A percentile compares a stretch with the other conserved stretches of the same genome.
These are phyloP conservation scores for Globisporangium cederbergense DNA, from an alignment of 352 stramenopile genomes.

Conservation along the genomic window DNA sequence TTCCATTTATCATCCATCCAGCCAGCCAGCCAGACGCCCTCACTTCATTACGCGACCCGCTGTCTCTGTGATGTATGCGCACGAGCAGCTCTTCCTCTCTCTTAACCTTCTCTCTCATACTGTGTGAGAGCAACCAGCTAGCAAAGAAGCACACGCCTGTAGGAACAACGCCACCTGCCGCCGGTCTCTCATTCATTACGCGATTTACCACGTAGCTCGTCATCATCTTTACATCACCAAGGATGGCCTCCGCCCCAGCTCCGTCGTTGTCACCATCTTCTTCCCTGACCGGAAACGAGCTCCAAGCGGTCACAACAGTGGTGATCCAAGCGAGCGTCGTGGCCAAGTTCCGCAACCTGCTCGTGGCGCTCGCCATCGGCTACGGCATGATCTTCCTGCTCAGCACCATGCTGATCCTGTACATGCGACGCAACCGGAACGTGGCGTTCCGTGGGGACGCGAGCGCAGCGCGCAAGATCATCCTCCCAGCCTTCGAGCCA, in stretches of 20 bases:
- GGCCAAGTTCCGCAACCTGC: slow-evolving; percentile 23
- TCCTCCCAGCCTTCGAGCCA: slow-evolving; percentile 71
- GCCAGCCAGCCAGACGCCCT: background rate
- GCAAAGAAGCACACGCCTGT: background rate
- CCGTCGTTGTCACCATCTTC: background rate
- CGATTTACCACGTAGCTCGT: background rate
- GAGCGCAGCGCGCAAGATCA: slow-evolving; percentile 49
- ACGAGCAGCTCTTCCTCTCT: background rate
- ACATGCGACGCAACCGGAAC: slow-evolving; percentile 54
- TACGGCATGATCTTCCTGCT: slow-evolving; percentile 44
- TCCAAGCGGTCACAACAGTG: background rate
- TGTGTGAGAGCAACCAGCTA: background rate
- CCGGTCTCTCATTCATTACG: background rate
- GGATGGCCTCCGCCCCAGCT: background rate
- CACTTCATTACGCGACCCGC: too few relatives aligned
- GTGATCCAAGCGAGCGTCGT: slow-evolving; percentile 11
- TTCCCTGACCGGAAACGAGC: background rate
- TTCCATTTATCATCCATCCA: slow-evolving; percentile 10
- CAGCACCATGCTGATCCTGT: slow-evolving; percentile 38
- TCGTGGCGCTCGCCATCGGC: slow-evolving; percentile 34
- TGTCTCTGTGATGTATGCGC: too few relatives aligned
- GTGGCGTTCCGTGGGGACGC: slow-evolving; percentile 46
- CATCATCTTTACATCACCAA: background rate
- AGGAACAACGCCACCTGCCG: background rate
- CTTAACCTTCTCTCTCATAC: background rate